Percentiles rank a stretch among this genome's conserved stretches.
Conservation (phyloP, 1,284 basidiomycete genomes). For the Gymnopus androsaceus region DNA sequence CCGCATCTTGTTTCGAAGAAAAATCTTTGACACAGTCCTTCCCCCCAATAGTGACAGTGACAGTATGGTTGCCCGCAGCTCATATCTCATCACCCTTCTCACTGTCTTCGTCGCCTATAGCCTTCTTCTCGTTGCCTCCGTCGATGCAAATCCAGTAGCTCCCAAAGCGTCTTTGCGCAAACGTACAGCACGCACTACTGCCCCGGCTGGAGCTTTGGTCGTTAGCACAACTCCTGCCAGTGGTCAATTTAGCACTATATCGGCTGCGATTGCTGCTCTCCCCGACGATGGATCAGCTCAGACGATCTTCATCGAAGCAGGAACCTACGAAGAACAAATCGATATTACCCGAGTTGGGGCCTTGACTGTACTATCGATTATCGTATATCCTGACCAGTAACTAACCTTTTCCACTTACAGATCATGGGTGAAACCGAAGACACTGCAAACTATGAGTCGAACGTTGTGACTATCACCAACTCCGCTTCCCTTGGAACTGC, state of each 20-base stretch:
- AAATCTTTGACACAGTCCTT: too few species aligned
- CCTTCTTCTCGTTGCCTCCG: background rate
- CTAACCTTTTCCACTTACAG: background rate
- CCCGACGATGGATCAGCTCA: slow-evolving; percentile 27
- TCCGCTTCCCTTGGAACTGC: too few species aligned
- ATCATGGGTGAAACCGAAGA: slow-evolving; percentile 33
- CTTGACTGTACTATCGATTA: background rate
- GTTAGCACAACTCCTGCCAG: slow-evolving; percentile 25
- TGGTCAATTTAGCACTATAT: slow-evolving; percentile 32
- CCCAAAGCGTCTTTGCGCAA: background rate
- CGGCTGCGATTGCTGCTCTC: slow-evolving; percentile 30
- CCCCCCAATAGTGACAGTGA: too few species aligned
- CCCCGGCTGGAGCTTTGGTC: slow-evolving; percentile 23
- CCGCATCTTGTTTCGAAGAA: too few species aligned
- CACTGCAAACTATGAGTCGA: slow-evolving; percentile 26
- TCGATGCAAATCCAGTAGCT: background rate
- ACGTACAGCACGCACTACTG: slow-evolving; percentile 22
- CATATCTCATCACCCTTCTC: background rate
- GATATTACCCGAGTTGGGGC: background rate
- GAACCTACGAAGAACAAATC: slow-evolving; percentile 4
- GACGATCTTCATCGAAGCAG: slow-evolving; percentile 32
- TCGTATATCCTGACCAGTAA: background rate
- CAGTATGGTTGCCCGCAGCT: background rate
- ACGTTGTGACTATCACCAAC: slow-evolving; percentile 28
- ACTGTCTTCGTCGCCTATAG: background rate